Base-by-base conservation (phyloP, 2,329 filamentous ascomycete species). In the Xylaria sp. region DNA sequence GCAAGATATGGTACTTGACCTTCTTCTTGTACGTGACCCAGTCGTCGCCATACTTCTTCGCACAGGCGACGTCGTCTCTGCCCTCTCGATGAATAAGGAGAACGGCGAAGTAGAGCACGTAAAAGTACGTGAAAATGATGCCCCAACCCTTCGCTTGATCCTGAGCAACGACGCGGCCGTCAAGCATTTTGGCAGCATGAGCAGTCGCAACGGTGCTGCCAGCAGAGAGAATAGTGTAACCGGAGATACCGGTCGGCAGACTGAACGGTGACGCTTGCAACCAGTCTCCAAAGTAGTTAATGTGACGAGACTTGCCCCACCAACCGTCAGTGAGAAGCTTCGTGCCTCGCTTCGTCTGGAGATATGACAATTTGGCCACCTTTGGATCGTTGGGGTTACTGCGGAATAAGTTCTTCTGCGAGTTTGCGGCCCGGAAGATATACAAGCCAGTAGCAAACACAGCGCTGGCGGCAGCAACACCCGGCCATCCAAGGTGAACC, bases 241-340 rank as follows among this genome's bases (percentile, higher is more conserved):
- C 93, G 0, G 93, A 90, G 29, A 68, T 64, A 0, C 92, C 91
- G 0, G 93, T 97, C 1, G 94, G 93, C 48, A 97, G 82, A 68
- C 88, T 92, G 78, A 95, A 97, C 0, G 92, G 87, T 91, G 92
- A 97, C 15, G 90, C 87, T 87, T 96, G 93, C 68, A 95, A 83
- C 93, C 93, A 97, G 80, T 98, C 94, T 58, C 93, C 94, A 1
- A 96, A 79, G 78, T 98, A 97, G 80, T 97, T 98, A 83, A 97
- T 95, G 78, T 98, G 94, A 41, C 94, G 87, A 0, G 93, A 66
- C 53, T 63, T 66, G 38, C 66, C 66, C 66, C 66, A 68, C 66
- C 63, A 68, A 46, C 66, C 66, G 6, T 33, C 64, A 38, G 66
- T 65, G 46, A 68, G 64, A 21, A 97, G 86, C 70, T 89, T 91